Evolutionary conservation across 306 rosid species (phyloP), one percentile per base, ranked within the genome.

Genomic region (Vicia villosa): DNA sequence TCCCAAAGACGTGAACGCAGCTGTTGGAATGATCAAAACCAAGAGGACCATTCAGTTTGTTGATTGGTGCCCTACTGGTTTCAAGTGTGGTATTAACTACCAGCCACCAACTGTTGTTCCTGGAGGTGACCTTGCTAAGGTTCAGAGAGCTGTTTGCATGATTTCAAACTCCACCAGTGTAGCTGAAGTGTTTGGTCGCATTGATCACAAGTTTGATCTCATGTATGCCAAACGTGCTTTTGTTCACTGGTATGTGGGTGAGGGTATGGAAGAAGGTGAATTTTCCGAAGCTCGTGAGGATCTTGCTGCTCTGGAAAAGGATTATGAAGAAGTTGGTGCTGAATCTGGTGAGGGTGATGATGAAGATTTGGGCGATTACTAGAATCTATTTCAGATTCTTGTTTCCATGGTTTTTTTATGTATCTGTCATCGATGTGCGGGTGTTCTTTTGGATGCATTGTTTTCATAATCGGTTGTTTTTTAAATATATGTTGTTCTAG

Each of bases 181-280:
- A 16, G 92, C 96, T 10, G 98, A 92, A 84, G 98, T 92, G 77
- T 92, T 92, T 81, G 81, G 92, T 28, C 81, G 98, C 42, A 92
- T 92, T 32, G 96, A 89, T 47, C 95, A 87, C 71, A 92, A 89
- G 83, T 92, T 92, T 62, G 98, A 92, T 24, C 95, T 92, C 68
- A 89, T 92, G 98, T 92, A 86, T 74, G 86, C 96, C 40, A 92
- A 92, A 82, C 83, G 96, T 4, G 98, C 96, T 12, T 92, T 89
- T 6, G 98, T 92, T 62, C 98, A 92, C 70, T 92, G 98, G 98
- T 92, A 92, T 5, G 98, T 92, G 43, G 98, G 98, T 56, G 98
- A 92, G 83, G 98, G 98, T 40, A 92, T 92, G 98, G 98, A 92
- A 68, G 98, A 92, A 77, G 98, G 98, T 21, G 98, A 92, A 73